Evolutionary conservation across 148 eudicot genomes (phyloP), one percentile per base, ranked within the genome.

Genomic region (Rhododendron mucronatum): DNA sequence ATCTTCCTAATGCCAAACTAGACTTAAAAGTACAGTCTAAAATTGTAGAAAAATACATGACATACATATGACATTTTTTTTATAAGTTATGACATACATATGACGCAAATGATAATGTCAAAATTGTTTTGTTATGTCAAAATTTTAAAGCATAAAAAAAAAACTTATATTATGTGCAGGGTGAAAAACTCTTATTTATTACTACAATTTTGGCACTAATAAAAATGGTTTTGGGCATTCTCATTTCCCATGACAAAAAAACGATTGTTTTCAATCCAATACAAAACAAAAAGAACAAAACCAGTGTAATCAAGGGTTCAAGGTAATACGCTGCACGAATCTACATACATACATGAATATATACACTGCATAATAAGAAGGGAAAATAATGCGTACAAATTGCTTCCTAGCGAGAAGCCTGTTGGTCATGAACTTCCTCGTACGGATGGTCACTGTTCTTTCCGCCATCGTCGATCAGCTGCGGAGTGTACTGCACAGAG

Each of bases 381-480:
- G 45, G 35, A 71, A 35, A 67, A 16, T 7, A 39, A 81, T 15
- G 15, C 26, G 37, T 69, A 94, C 95, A 67, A 95, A 95, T 90
- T 95, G 98, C 88, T 95, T 95, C 89, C 98, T 93, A 9, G 98
- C 91, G 35, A 95, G 96, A 69, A 95, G 96, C 61, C 98, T 91
- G 57, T 95, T 95, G 14, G 98, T 95, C 98, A 95, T 93, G 90
- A 95, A 95, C 92, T 95, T 95, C 93, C 98, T 92, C 28, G 98
- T 92, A 1, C 98, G 90, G 78, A 95, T 91, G 3, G 98, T 95
- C 14, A 95, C 93, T 6, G 95, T 95, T 80, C 91, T 85, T 71
- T 95, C 98, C 92, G 94, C 94, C 95, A 95, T 95, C 69, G 84
- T 23, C 16, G 26, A 69, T 69, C 75, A 26, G 37, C 75, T 28